Evolutionary conservation across 495 filamentous ascomycete species (phyloP).

Genomic region (Cairneyella variabilis): DNA sequence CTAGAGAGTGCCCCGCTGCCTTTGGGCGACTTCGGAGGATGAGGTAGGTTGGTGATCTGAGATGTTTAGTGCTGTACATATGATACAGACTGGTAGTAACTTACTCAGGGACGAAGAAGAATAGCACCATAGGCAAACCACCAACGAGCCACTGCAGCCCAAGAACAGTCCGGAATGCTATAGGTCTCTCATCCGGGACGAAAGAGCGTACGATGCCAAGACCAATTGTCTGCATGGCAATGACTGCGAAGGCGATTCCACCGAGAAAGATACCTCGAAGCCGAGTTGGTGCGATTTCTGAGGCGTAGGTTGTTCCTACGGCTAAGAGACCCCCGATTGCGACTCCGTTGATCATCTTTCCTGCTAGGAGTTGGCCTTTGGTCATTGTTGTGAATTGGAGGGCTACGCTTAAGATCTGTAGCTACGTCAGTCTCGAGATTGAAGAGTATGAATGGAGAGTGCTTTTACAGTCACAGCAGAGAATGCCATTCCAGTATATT

Average conservation of each 20-base stretch:
- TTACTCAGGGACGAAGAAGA: constrained; percentile 41
- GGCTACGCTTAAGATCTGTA: constrained; percentile 10
- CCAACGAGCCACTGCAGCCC: constrained; percentile 55
- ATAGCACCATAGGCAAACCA: constrained; percentile 36
- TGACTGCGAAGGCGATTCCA: constrained; percentile 23
- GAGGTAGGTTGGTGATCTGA: constrained; percentile 18
- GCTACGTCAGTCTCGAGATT: background rate
- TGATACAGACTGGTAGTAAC: constrained; percentile 1
- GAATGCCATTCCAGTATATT: constrained; percentile 17
- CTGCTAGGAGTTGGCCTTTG: constrained; percentile 25
- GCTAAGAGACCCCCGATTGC: constrained; percentile 25
- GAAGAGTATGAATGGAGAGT: background rate
- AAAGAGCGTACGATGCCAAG: constrained; percentile 29
- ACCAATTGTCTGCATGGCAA: constrained; percentile 27
- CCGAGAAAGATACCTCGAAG: constrained; percentile 21
- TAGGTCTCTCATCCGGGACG: constrained; percentile 17
- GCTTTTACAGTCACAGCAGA: constrained; percentile 9
- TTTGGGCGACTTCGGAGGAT: constrained; percentile 4
- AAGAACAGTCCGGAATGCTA: constrained; percentile 49
- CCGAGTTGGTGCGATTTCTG: constrained; percentile 24
- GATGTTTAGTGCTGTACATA: background rate
- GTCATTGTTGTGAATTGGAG: constrained; percentile 20
- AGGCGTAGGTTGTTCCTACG: constrained; percentile 29
- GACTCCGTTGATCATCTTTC: constrained; percentile 28
- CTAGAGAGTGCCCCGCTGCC: constrained; percentile 2